Evolutionary conservation across 129 eudicot genomes (phyloP).

Genomic region (Arctium lappa): DNA sequence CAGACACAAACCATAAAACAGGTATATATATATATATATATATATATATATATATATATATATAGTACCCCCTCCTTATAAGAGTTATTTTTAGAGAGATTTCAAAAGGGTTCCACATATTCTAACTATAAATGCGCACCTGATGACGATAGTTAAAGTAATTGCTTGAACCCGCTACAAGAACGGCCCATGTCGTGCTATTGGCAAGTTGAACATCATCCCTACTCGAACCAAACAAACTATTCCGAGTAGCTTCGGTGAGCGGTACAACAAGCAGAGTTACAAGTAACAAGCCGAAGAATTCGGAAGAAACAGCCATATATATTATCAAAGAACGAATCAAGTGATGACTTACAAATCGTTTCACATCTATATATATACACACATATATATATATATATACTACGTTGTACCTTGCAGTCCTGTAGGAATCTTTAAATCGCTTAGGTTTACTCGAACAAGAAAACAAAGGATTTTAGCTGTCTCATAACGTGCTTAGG

Average conservation of each 20-base stretch:
- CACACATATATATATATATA: too few species aligned
- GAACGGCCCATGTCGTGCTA: slow-evolving; percentile 81
- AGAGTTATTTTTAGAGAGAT: too few species aligned
- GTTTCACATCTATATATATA: not conserved
- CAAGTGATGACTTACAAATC: not conserved
- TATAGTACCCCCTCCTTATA: too few species aligned
- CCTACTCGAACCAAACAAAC: slow-evolving; percentile 7
- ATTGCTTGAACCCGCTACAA: slow-evolving; percentile 77
- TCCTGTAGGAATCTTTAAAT: not conserved
- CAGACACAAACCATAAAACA: not conserved
- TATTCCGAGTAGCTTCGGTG: slow-evolving; percentile 26
- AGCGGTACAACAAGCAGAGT: slow-evolving; percentile 16
- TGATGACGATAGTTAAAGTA: slow-evolving; percentile 78
- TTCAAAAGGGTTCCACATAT: not conserved
- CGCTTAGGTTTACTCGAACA: slow-evolving; percentile 4
- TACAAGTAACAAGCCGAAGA: slow-evolving; percentile 21
- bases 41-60: too few species aligned
- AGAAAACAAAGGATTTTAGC: not conserved
- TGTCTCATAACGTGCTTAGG: not conserved
- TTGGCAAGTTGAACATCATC: not conserved
- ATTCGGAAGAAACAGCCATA: slow-evolving; percentile 12
- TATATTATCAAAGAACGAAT: not conserved
- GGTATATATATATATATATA: not conserved
- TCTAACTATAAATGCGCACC: slow-evolving; percentile 26
- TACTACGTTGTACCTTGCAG: not conserved